Conservation (phyloP, 805 yeast genomes). For the Metschnikowia aberdeeniae region DNA sequence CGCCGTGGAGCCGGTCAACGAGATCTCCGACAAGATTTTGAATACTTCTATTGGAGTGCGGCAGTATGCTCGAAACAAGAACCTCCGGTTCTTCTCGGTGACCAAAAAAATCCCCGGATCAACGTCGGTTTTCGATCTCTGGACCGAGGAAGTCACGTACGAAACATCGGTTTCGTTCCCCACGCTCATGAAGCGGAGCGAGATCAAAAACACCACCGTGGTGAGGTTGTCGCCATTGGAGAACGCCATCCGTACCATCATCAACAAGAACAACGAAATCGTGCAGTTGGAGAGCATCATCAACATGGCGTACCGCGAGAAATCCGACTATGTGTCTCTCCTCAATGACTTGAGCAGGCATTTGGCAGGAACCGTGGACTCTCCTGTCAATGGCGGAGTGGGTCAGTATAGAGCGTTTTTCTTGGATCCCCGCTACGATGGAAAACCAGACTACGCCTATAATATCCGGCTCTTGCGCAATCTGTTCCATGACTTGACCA, state of each 20-base stretch:
- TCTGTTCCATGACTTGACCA: slow-evolving; percentile 66
- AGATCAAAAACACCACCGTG: slow-evolving; percentile 47
- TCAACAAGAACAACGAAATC: slow-evolving; percentile 67
- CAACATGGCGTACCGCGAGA: slow-evolving; percentile 48
- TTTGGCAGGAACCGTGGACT: slow-evolving; percentile 80
- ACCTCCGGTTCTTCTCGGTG: slow-evolving; percentile 64
- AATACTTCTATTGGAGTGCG: slow-evolving; percentile 58
- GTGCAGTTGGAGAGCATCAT: slow-evolving; percentile 62
- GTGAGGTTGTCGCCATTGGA: slow-evolving; percentile 75
- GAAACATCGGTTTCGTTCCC: slow-evolving; percentile 78
- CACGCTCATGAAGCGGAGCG: slow-evolving; percentile 80
- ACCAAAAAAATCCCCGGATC: slow-evolving; percentile 72
- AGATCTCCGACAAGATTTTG: slow-evolving; percentile 43
- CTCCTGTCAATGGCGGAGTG: slow-evolving; percentile 92
- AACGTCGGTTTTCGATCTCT: slow-evolving; percentile 64
- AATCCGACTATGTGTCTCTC: slow-evolving; percentile 43
- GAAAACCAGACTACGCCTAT: slow-evolving; percentile 28
- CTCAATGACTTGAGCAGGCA: slow-evolving; percentile 67
- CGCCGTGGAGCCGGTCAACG: slow-evolving; percentile 66
- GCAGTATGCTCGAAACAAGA: slow-evolving; percentile 71
- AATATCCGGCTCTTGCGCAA: slow-evolving; percentile 36
- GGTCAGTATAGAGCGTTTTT: slow-evolving; percentile 75
- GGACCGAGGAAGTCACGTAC: slow-evolving; percentile 86
- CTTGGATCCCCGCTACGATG: slow-evolving; percentile 33
- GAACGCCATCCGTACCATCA: slow-evolving; percentile 68